phyloP scores from a whole-genome alignment of 2,329 filamentous ascomycete genomes.

The Sarocladium strictum region DNA sequence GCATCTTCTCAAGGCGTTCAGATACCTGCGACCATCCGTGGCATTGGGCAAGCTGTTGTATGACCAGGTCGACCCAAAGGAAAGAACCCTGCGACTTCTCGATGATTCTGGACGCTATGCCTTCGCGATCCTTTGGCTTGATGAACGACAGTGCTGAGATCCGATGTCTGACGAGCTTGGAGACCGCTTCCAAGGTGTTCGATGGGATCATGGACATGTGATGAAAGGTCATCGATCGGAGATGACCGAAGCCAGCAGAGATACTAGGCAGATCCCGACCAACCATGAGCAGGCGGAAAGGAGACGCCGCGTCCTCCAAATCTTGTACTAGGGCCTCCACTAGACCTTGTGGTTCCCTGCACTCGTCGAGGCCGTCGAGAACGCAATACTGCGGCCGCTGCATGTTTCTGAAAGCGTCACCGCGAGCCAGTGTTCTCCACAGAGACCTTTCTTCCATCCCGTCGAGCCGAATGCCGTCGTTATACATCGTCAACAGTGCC shows the following conservation, averaged over 20 bases:
- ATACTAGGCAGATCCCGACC: not conserved
- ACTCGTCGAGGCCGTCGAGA: not conserved
- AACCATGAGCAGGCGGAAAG: not conserved
- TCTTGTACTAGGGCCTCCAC: not conserved
- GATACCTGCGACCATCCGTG: slow-evolving; percentile 24
- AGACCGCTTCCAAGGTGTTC: not conserved
- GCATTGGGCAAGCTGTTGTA: slow-evolving; percentile 17
- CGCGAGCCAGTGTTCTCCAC: not conserved
- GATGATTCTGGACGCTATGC: slow-evolving; percentile 18
- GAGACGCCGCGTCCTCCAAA: not conserved
- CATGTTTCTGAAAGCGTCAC: not conserved
- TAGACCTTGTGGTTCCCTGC: not conserved
- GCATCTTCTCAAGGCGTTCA: slow-evolving; percentile 24
- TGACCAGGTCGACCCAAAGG: slow-evolving; percentile 28
- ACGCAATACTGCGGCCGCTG: not conserved
- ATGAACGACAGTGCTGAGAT: not conserved
- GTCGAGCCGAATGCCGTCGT: not conserved
- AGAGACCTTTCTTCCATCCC: not conserved
- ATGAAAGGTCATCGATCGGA: not conserved
- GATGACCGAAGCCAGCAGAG: not conserved
- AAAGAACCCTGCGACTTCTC: slow-evolving; percentile 30
- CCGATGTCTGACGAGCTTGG: not conserved
- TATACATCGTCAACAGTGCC: not conserved
- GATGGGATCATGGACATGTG: not conserved
- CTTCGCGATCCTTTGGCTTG: not conserved